A percentile compares a stretch with the other conserved stretches of the same genome.
phyloP scores from a whole-genome alignment of 495 filamentous ascomycete genomes.

The Aspergillus homomorphus region DNA sequence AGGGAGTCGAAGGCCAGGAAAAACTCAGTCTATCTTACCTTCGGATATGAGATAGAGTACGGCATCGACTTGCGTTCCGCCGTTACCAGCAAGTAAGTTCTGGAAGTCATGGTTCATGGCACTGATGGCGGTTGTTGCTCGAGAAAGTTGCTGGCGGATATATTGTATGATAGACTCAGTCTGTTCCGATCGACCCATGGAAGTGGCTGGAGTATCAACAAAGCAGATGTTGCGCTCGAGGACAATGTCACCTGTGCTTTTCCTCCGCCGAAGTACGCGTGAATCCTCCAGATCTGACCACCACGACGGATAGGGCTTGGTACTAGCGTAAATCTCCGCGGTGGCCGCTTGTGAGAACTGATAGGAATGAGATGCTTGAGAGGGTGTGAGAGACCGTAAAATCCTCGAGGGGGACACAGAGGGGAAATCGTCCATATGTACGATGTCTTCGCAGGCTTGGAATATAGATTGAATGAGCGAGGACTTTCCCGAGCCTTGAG shows the following conservation, averaged over 20 bases:
- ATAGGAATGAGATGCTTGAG: constrained; percentile 32
- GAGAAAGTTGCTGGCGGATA: constrained; percentile 68
- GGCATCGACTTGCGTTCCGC: constrained; percentile 85
- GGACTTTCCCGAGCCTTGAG: constrained; percentile 70
- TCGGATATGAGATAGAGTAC: constrained; percentile 76
- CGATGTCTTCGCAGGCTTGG: constrained; percentile 92
- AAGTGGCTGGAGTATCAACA: constrained; percentile 83
- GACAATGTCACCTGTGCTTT: constrained; percentile 75
- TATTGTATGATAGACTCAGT: constrained; percentile 71
- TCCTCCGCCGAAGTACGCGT: constrained; percentile 65
- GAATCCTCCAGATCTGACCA: constrained; percentile 88
- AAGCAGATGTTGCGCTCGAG: constrained; percentile 94
- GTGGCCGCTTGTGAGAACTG: constrained; percentile 40
- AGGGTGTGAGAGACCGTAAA: constrained; percentile 26
- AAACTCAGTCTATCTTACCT: constrained; percentile 45
- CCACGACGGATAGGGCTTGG: constrained; percentile 88
- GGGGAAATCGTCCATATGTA: constrained; percentile 70
- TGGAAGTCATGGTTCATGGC: constrained; percentile 72
- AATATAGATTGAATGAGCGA: constrained; percentile 91
- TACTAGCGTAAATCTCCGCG: constrained; percentile 88
- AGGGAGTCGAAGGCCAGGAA: background rate
- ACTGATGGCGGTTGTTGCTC: constrained; percentile 55
- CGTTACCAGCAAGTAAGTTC: constrained; percentile 76
- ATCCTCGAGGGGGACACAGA: constrained; percentile 36
- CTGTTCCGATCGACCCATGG: constrained; percentile 60